Evolutionary conservation across 2,329 filamentous ascomycete species (phyloP).

Genomic region (Furcasterigmium sp.): DNA sequence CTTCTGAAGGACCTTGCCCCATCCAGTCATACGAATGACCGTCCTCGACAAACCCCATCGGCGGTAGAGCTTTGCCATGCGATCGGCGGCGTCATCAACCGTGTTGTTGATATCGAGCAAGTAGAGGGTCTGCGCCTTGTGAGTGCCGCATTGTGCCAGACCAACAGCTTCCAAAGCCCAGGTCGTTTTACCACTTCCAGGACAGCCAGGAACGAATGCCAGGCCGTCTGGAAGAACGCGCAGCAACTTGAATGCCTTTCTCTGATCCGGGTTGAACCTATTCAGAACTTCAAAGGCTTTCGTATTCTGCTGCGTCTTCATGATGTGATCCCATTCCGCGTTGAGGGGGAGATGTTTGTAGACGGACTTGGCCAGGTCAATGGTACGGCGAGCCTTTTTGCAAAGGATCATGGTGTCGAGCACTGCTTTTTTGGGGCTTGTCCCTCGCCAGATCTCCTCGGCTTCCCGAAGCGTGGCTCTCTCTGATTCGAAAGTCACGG

Average conservation of each 20-base stretch:
- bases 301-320: neutral
- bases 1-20: constrained; percentile 29
- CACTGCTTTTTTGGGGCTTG: neutral
- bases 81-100: constrained; percentile 35
- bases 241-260: constrained; percentile 24
- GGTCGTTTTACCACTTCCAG: constrained; percentile 40
- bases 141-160: constrained; percentile 24
- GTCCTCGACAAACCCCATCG: constrained; percentile 24
- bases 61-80: constrained; percentile 30
- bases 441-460: neutral
- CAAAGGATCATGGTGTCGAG: neutral
- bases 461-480: neutral
- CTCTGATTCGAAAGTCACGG: neutral
- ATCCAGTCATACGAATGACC: constrained; percentile 34
- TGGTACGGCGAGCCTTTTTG: neutral
- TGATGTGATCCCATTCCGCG: neutral
- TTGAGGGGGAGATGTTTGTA: neutral
- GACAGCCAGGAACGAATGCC: constrained; percentile 38
- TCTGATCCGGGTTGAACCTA: constrained; percentile 30
- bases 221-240: constrained; percentile 31
- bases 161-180: constrained; percentile 37
- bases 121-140: constrained; percentile 31
- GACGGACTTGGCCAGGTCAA: neutral
- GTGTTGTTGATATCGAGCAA: constrained; percentile 42
- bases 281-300: neutral